A percentile compares a stretch with the other conserved stretches of the same genome.
These are phyloP conservation scores for Daucus carota DNA, from an alignment of 129 eudicot genomes.

Conservation along the genomic window DNA sequence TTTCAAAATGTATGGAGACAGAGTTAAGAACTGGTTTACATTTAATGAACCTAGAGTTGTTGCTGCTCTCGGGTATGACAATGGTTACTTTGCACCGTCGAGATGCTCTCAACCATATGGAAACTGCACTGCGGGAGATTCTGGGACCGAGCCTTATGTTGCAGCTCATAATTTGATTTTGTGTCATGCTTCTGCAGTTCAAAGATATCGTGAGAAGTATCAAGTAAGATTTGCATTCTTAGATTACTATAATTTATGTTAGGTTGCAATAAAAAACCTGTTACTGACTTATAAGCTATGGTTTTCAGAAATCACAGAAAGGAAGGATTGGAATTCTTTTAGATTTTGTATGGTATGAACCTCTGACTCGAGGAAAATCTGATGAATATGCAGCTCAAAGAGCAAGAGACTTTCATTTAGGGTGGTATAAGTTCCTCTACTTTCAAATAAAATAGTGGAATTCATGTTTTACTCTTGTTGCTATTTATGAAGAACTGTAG, in stretches of 20 bases:
- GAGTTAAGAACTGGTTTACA: constrained; percentile 86
- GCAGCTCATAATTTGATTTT: constrained; percentile 76
- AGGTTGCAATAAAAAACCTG: not conserved
- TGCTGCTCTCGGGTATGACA: constrained; percentile 77
- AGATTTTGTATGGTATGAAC: constrained; percentile 95
- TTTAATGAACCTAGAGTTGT: constrained; percentile 88
- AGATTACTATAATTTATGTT: not conserved
- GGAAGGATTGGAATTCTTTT: constrained; percentile 78
- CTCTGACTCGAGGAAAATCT: constrained; percentile 60
- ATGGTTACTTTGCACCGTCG: constrained; percentile 71
- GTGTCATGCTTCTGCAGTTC: constrained; percentile 71
- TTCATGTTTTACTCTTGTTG: not conserved
- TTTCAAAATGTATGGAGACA: constrained; percentile 84
- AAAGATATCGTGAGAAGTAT: constrained; percentile 71
- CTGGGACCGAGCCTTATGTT: constrained; percentile 84
- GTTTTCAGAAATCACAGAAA: constrained; percentile 56
- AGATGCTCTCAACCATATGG: constrained; percentile 82
- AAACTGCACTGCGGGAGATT: constrained; percentile 73
- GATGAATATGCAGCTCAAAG: constrained; percentile 83
- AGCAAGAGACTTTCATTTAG: constrained; percentile 84
- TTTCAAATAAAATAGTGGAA: not conserved
- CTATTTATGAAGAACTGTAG: not conserved
- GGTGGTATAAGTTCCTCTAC: constrained; percentile 47
- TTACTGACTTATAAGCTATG: not conserved
- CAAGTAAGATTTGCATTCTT: constrained; percentile 35